Evolutionary conservation across 495 filamentous ascomycete species (phyloP), one percentile per base, ranked within the genome.

Genomic region (Aspergillus egyptiacus): DNA sequence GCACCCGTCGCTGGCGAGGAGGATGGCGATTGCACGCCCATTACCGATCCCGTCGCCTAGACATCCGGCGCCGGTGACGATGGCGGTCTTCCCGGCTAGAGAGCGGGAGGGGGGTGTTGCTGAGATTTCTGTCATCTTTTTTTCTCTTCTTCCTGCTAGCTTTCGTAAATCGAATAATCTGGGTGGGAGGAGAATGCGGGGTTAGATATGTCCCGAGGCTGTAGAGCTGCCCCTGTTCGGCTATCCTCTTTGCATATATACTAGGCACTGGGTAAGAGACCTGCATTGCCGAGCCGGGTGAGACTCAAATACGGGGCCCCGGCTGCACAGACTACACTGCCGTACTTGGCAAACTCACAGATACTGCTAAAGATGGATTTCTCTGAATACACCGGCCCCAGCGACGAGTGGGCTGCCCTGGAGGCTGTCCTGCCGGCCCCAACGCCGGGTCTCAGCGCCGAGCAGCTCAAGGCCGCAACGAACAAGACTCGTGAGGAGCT

Each of bases 41-140:
- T 82, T 83, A 9, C 80, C 81, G 41, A 83, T 74, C 14, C 72
- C 77, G 27, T 72, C 70, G 3, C 68, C 73, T 10, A 63, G 63
- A 37, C 67, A 70, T 22, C 80, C 79, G 34, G 79, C 79, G 34
- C 79, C 79, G 3, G 79, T 78, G 23, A 84, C 75, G 53, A 84
- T 76, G 50, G 78, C 79, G 24, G 76, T 73, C 38, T 74, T 71
- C 22, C 74, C 77, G 14, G 41, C 47, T 8, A 69, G 50, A 8
- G 59, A 60, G 17, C 65, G 60, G 0, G 35, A 40, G 24, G 46
- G 46, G 23, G 46, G 46, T 14, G 35, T 31, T 15, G 8, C 1
- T 22, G 46, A 17, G 27, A 48, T 48, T 28, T 28, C 44, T 10
- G 13, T 28, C 45, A 48, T 48, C n/a, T 35, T 46, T 13, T 36